Base-by-base conservation (phyloP, 2,329 filamentous ascomycete species). In the Exophiala bonariae region DNA sequence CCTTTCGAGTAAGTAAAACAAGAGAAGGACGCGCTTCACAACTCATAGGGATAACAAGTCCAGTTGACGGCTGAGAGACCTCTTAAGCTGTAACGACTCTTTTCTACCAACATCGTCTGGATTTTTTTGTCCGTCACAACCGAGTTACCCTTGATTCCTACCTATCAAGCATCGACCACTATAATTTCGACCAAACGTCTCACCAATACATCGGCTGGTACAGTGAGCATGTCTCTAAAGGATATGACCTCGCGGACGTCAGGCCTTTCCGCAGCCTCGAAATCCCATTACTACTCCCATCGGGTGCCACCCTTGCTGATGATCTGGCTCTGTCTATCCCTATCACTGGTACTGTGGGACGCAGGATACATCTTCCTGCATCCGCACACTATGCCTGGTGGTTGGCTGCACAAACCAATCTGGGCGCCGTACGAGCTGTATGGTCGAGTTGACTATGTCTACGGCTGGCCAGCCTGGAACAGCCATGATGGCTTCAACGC, bases 261-360 rank as follows among this genome's bases (percentile, higher is more conserved):
- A 37, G 33, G 18, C 34, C n/a, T 6, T 14, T 8, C 38, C 5
- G 13, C 22, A 11, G n/a, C 11, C 23, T 26, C n/a, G n/a, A 33
- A 20, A n/a, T 18, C 34, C 26, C n/a, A 18, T 14, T 14, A 23
- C 13, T 51, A 47, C 19, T 16, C 18, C 11, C 48, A 51, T 23
- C 37, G 20, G n/a, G 20, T 44, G 7, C 37, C 31, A 7, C 18
- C 34, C 3, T n/a, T 35, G 9, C 73, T 80, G 16, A 76, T 89
- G 34, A 55, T 82, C 54, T 95, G 89, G 89, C 75, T 95, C 16
- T 67, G 77, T 48, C 53, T 91, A 51, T 89, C 86, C 14, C 70
- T 93, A 11, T 87, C 87, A 1, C 77, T 93, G 50, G 87, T 95
- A 36, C 63, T 80, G 41, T 95, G 90, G 90, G 90, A 95, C 70